Evolutionary conservation across 1,284 basidiomycete genomes (phyloP).

Genomic region (Cryptococcus sp.): DNA sequence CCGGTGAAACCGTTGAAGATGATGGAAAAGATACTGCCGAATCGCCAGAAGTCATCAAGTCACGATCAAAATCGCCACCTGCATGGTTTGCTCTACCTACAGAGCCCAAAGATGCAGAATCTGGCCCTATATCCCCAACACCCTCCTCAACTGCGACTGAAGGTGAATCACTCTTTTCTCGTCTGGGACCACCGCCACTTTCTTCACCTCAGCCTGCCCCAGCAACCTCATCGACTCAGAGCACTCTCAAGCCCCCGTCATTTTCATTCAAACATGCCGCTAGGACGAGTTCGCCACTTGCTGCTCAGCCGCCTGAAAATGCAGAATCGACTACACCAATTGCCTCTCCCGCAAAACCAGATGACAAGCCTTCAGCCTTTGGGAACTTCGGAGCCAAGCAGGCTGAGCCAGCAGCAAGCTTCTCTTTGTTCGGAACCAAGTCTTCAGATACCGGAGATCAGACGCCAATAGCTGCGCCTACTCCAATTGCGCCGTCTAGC

Average conservation of each 20-base stretch:
- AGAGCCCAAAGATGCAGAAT: slow-evolving; percentile 1
- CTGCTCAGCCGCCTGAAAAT: slow-evolving; percentile 30
- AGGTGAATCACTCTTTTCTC: slow-evolving; percentile 17
- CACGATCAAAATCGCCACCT: slow-evolving; percentile 34
- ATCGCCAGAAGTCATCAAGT: background rate
- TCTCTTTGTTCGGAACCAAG: too few species aligned
- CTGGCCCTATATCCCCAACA: slow-evolving; percentile 13
- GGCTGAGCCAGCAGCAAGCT: background rate
- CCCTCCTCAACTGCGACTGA: slow-evolving; percentile 2
- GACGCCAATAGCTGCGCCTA: too few species aligned
- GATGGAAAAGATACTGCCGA: slow-evolving; percentile 9
- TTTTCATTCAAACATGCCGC: slow-evolving; percentile 43
- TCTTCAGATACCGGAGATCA: too few species aligned
- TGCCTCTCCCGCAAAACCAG: slow-evolving; percentile 25
- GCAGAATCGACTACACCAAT: slow-evolving; percentile 24
- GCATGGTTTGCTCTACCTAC: slow-evolving; percentile 28
- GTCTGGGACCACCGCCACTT: slow-evolving; percentile 17
- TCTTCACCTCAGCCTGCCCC: slow-evolving; percentile 7
- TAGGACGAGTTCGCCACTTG: slow-evolving; percentile 43
- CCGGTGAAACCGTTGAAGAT: slow-evolving; percentile 10
- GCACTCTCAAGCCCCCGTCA: slow-evolving; percentile 7
- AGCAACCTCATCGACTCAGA: background rate
- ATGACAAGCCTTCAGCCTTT: slow-evolving; percentile 3
- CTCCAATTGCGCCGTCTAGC: background rate
- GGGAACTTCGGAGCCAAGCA: slow-evolving; percentile 8